Percentiles rank a stretch among this genome's conserved stretches.
Conservation (phyloP, 148 eudicot species). For the Arbutus unedo region DNA sequence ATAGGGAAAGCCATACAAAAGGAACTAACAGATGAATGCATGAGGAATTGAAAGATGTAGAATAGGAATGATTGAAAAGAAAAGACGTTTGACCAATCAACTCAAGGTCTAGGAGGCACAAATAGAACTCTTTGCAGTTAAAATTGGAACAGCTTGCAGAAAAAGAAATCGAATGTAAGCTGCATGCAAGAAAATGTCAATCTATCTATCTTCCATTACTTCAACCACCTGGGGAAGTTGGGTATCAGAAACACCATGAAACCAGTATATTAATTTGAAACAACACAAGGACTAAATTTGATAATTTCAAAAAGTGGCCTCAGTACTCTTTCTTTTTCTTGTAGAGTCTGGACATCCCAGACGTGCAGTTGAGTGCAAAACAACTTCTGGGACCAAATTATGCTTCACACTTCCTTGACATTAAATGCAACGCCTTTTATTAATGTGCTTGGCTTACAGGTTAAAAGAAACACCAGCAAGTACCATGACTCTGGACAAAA, state of each 20-base stretch:
- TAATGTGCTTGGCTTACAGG: background rate
- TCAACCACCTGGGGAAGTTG: background rate
- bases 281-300: background rate
- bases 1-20: background rate
- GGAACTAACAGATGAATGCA: background rate
- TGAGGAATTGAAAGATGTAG: background rate
- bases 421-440: background rate
- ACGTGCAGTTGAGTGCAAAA: background rate
- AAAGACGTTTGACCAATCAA: background rate
- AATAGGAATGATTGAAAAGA: background rate
- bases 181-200: constrained; percentile 3
- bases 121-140: background rate
- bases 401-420: background rate
- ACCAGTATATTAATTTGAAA: background rate
- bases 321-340: background rate
- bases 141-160: background rate
- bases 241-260: background rate
- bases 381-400: constrained; percentile 1
- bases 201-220: background rate
- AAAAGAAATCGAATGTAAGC: background rate
- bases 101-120: background rate
- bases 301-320: background rate
- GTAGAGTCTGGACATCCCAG: background rate
- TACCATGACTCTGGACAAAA: background rate
- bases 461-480: background rate